Conservation (phyloP, 2,329 filamentous ascomycete genomes). For the Hymenoscyphus fructigenus region DNA sequence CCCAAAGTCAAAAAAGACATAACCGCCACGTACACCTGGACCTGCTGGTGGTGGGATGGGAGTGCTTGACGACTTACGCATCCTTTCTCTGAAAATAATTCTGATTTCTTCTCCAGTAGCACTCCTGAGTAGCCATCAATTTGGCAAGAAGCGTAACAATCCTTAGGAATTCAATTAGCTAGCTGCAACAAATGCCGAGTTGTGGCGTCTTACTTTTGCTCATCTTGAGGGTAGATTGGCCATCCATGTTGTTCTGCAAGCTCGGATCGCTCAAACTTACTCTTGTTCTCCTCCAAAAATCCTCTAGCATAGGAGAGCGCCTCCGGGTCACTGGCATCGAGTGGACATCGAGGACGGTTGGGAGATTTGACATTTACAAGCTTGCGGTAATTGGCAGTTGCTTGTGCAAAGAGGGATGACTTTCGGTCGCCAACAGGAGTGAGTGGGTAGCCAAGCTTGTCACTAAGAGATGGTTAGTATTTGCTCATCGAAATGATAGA, state of each 20-base stretch:
- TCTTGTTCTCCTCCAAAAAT: conserved; percentile 1
- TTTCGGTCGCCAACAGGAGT: background rate
- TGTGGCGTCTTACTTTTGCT: conserved; percentile 6
- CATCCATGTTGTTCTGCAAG: conserved; percentile 7
- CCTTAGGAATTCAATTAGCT: background rate
- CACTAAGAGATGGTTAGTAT: background rate
- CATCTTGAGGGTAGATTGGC: conserved; percentile 11
- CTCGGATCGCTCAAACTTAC: background rate
- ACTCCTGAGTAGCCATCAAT: conserved; percentile 12
- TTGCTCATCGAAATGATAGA: background rate
- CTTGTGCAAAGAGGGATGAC: background rate
- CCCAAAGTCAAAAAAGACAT: too few relatives aligned
- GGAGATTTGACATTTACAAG: background rate
- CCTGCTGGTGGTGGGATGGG: background rate
- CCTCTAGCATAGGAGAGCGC: conserved; percentile 1
- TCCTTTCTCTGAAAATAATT: background rate
- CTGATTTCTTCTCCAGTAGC: conserved; percentile 5
- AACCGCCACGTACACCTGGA: too few relatives aligned
- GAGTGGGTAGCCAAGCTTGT: background rate
- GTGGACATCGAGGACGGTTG: background rate
- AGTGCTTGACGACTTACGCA: background rate
- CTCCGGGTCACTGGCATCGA: conserved; percentile 1
- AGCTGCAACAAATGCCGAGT: background rate
- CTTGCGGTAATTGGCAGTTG: conserved; percentile 1
- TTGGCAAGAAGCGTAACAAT: conserved; percentile 3